A percentile compares a stretch with the other conserved stretches of the same genome.
Evolutionary conservation across 2,329 filamentous ascomycete genomes (phyloP).

Genomic region (Tolypocladium ovalisporum): DNA sequence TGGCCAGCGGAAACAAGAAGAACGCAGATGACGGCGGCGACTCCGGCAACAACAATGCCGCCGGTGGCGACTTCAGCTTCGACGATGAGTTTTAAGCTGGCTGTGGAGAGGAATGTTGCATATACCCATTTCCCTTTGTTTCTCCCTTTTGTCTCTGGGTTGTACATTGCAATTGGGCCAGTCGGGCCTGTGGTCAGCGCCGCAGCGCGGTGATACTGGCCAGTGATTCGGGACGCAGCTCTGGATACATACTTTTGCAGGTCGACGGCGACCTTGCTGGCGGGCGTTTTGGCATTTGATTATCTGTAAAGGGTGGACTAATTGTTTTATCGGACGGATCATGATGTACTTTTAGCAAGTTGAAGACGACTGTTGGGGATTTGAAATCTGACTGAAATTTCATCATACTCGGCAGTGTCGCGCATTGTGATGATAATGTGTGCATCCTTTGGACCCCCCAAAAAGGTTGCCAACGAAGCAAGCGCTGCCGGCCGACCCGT

Average conservation of each 20-base stretch:
- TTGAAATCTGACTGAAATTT: neutral
- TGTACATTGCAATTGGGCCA: constrained; percentile 13
- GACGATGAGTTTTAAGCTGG: constrained; percentile 86
- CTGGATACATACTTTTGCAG: neutral
- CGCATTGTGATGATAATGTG: neutral
- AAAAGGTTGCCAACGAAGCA: neutral
- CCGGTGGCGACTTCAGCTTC: constrained; percentile 75
- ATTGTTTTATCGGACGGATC: constrained; percentile 7
- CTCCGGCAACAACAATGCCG: constrained; percentile 37
- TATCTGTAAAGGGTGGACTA: constrained; percentile 1
- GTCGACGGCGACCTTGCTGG: neutral
- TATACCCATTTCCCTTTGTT: constrained; percentile 12
- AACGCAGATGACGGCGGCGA: constrained; percentile 39
- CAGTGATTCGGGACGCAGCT: neutral
- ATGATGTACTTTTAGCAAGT: constrained; percentile 8
- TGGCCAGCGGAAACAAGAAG: constrained; percentile 75
- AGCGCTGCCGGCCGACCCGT: neutral
- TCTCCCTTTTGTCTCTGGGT: constrained; percentile 7
- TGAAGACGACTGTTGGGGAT: neutral
- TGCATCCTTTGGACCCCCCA: neutral
- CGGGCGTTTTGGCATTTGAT: constrained; percentile 1
- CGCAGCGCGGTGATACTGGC: neutral
- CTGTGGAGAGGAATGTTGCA: constrained; percentile 6
- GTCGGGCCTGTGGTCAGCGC: neutral
- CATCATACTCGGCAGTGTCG: neutral